Conservation (phyloP, 306 rosid genomes). For the Vachellia collinsii region DNA sequence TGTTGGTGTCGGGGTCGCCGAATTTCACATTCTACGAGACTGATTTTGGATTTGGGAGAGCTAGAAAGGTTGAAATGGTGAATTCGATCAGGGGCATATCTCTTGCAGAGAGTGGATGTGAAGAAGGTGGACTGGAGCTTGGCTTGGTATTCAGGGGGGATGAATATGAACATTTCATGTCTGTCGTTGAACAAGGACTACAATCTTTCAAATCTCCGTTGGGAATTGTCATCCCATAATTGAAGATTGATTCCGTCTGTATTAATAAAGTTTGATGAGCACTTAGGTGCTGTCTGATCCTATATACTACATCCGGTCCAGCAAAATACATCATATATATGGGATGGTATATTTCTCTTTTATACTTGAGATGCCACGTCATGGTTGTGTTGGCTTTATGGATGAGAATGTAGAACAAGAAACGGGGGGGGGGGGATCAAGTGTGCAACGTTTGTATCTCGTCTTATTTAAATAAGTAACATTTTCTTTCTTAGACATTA, state of each 20-base stretch:
- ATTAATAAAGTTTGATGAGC: background rate
- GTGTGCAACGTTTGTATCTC: too few species aligned
- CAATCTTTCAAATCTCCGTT: conserved; percentile 5
- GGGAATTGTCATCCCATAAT: background rate
- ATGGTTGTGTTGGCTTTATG: too few species aligned
- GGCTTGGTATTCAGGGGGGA: conserved; percentile 30
- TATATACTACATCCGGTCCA: too few species aligned
- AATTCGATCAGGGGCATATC: conserved; percentile 41
- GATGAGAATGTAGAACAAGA: too few species aligned
- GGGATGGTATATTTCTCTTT: too few species aligned
- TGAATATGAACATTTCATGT: conserved; percentile 20
- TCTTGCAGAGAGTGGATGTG: conserved; percentile 41
- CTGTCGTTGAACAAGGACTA: conserved; percentile 26
- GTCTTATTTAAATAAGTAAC: too few species aligned
- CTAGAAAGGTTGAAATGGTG: conserved; percentile 51
- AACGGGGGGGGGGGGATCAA: too few species aligned
- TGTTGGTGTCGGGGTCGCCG: conserved; percentile 35
- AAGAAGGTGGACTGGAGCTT: conserved; percentile 49
- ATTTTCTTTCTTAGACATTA: too few species aligned
- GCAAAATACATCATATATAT: too few species aligned
- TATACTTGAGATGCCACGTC: too few species aligned
- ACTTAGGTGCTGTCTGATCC: too few species aligned
- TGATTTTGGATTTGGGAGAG: conserved; percentile 52
- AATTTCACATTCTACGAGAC: conserved; percentile 45
- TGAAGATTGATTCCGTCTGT: background rate